Base-by-base conservation (phyloP, 495 filamentous ascomycete species). In the Bombardia bombarda region DNA sequence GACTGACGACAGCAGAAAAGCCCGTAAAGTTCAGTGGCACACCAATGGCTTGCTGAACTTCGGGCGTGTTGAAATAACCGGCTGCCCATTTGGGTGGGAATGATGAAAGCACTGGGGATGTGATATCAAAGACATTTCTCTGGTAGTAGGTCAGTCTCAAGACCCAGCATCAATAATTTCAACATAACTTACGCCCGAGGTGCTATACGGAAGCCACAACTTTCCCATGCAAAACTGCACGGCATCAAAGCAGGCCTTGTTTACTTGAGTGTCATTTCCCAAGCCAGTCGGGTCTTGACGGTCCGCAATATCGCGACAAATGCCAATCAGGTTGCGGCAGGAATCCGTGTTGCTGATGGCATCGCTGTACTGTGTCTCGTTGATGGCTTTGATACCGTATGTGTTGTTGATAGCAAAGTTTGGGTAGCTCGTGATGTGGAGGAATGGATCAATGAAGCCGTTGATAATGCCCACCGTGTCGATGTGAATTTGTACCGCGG, bases 331-430 rank as follows among this genome's bases (percentile, higher is more conserved):
- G 1, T 22, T 21, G 9, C 1, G 13, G 34, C 34, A 37, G 8
- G 20, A 1, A 8, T 20, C 18, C 1, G 12, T 12, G 5, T 37
- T 3, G 6, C 6, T 19, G 2, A 37, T 7, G 13, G 42, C 37
- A 1, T 10, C 23, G 2, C 13, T 30, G 21, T 43, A 32, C 20
- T 31, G 21, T 7, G 40, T 32, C 28, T 46, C 66, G 50, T 50
- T 67, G 58, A 85, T 77, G 1, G 78, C 67, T 45, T 78, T 51
- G 24, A 89, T 75, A 7, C 75, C 77, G 51, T 87, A 92, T 10
- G 85, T 85, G 53, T 92, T 92, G 59, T 81, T 78, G 39, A 77
- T 68, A 12, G 83, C 82, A 53, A 85, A 78, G n/a, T 72, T 56
- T 1, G 83, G 78, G 51, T 87, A 90, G 26, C 62, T 74, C 1